phyloP scores from a whole-genome alignment of 192 early-diverging fungal species.

The Rhizophagus clarus region DNA sequence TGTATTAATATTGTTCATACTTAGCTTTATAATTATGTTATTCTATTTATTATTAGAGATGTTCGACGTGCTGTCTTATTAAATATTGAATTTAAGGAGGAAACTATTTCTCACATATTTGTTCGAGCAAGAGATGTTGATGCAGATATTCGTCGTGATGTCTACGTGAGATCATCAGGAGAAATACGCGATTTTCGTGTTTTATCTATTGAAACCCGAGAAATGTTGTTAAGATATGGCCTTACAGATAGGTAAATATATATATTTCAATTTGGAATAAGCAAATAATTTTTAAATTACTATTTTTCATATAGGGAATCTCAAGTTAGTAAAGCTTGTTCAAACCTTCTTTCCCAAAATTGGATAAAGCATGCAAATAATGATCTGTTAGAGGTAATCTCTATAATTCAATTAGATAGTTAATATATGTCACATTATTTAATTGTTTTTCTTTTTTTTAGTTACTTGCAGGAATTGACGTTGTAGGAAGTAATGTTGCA shows the following conservation, averaged over 20 bases:
- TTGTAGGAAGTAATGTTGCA: conserved; percentile 68
- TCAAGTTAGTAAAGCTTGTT: conserved; percentile 76
- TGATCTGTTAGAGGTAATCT: conserved; percentile 64
- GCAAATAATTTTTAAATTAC: background rate
- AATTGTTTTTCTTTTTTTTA: conserved; percentile 11
- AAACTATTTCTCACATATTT: conserved; percentile 69
- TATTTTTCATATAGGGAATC: conserved; percentile 54
- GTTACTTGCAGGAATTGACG: conserved; percentile 72
- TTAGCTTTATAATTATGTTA: no score
- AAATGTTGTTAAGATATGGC: no score
- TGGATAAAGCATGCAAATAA: conserved; percentile 72
- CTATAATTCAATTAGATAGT: background rate
- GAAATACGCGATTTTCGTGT: conserved; percentile 69
- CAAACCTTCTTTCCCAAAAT: conserved; percentile 65
- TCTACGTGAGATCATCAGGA: conserved; percentile 71
- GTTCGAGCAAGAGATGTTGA: conserved; percentile 83
- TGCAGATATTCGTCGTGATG: conserved; percentile 59
- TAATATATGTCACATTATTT: no score
- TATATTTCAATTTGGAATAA: background rate
- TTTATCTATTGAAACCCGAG: conserved; percentile 70
- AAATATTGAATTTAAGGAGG: conserved; percentile 66
- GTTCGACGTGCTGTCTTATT: conserved; percentile 80
- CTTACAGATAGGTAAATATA: no score
- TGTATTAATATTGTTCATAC: no score
- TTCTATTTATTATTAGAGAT: conserved; percentile 65